Evolutionary conservation across 23 red algal genomes (phyloP).

Genomic region (Gracilaria domingensis): DNA sequence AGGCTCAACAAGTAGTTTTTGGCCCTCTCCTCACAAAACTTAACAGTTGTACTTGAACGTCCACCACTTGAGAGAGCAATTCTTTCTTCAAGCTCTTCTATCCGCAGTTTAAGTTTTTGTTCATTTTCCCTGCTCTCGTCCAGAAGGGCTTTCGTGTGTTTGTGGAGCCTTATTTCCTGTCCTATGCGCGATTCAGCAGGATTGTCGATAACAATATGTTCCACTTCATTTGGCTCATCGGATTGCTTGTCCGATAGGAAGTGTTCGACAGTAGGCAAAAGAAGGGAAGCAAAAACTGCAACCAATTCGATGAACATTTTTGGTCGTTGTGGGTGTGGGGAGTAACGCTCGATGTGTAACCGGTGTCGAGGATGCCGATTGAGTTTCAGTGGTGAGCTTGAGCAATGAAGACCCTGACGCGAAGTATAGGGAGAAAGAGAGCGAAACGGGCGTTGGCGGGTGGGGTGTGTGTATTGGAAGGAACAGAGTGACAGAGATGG

Average conservation of each 20-base stretch:
- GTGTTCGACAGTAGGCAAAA: not conserved
- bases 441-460: not conserved
- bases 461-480: no score
- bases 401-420: not conserved
- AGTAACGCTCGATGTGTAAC: not conserved
- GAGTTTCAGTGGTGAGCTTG: not conserved
- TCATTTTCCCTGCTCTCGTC: not conserved
- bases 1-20: not conserved
- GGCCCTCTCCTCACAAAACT: slow-evolving; percentile 2
- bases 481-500: no score
- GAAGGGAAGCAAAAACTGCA: not conserved
- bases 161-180: not conserved
- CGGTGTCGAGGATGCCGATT: no score
- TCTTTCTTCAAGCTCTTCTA: not conserved
- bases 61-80: not conserved
- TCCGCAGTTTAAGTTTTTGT: not conserved
- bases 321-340: not conserved
- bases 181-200: not conserved
- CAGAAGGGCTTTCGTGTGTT: not conserved
- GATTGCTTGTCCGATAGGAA: not conserved
- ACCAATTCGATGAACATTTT: slow-evolving; percentile 13
- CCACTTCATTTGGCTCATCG: not conserved
- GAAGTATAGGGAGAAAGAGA: not conserved
- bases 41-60: not conserved
- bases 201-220: not conserved